Conservation (phyloP, 176 grass and related monocot species). For the Ensete ventricosum region DNA sequence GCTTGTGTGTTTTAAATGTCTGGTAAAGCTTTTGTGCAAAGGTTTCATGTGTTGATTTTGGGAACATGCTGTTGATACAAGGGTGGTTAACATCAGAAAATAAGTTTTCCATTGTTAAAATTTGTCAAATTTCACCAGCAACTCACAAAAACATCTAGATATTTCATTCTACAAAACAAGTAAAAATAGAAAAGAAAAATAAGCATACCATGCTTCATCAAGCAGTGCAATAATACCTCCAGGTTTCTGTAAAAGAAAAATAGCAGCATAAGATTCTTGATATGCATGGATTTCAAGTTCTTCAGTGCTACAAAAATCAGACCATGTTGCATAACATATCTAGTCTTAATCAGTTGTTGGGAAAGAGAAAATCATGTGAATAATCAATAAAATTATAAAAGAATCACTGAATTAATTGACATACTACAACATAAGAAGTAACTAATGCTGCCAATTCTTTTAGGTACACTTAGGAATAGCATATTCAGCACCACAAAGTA, state of each 20-base stretch:
- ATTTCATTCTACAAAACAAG: background rate
- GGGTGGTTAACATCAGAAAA: background rate
- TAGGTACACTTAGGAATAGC: too few relatives aligned
- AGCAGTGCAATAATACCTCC: slow-evolving; percentile 95
- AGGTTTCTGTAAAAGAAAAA: slow-evolving; percentile 73
- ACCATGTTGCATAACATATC: background rate
- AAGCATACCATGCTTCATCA: slow-evolving; percentile 89
- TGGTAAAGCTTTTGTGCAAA: slow-evolving; percentile 98
- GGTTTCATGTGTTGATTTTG: slow-evolving; percentile 94
- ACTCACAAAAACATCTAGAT: background rate
- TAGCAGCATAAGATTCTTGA: background rate
- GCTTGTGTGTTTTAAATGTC: slow-evolving; percentile 76
- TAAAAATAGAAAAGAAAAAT: background rate
- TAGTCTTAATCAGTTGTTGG: background rate
- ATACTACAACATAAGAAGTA: background rate
- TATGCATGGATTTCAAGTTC: background rate
- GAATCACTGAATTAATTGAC: background rate
- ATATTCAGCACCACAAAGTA: too few relatives aligned
- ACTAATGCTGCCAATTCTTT: too few relatives aligned
- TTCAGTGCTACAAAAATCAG: background rate
- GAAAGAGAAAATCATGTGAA: background rate
- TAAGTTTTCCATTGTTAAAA: background rate
- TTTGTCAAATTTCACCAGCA: background rate
- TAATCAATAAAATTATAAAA: background rate
- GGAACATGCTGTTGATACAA: slow-evolving; percentile 72